Percentiles rank a stretch among this genome's conserved stretches.
phyloP scores from a whole-genome alignment of 176 grass and related monocot genomes.

The Poa pratensis region DNA sequence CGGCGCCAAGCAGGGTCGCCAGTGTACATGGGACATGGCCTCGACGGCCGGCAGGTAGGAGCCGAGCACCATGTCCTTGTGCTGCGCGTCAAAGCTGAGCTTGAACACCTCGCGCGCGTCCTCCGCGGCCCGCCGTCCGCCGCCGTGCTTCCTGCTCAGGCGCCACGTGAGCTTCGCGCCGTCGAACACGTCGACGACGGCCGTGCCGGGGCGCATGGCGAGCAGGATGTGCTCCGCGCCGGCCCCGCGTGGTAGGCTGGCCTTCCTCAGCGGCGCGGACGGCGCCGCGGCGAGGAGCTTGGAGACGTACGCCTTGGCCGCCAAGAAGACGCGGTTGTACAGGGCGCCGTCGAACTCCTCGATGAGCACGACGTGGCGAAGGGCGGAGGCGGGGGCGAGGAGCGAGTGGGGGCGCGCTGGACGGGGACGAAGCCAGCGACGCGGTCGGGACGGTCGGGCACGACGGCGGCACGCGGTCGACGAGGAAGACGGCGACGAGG shows the following conservation, averaged over 20 bases:
- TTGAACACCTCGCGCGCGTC: constrained; percentile 41
- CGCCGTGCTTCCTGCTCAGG: constrained; percentile 20
- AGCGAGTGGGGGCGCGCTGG: no score
- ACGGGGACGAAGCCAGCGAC: no score
- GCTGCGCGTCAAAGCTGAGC: constrained; percentile 57
- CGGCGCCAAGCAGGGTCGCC: no score
- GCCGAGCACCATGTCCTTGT: constrained; percentile 49
- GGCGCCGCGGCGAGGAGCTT: constrained; percentile 50
- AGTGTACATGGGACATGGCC: no score
- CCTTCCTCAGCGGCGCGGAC: constrained; percentile 49
- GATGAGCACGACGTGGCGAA: constrained; percentile 50
- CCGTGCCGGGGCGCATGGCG: constrained; percentile 43
- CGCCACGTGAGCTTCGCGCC: constrained; percentile 45
- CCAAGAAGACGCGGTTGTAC: constrained; percentile 56
- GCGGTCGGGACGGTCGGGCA: no score
- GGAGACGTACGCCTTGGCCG: constrained; percentile 55
- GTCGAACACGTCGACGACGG: constrained; percentile 48
- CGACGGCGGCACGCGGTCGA: no score
- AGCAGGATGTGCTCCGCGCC: constrained; percentile 51
- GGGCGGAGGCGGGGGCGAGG: constrained; percentile 24
- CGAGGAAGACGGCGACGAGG: no score
- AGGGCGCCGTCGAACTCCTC: constrained; percentile 59
- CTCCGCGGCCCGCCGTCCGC: background rate
- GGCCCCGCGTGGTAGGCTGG: constrained; percentile 46
- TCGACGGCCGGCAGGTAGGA: no score